Base-by-base conservation (phyloP, 345 rosid genomes). In the Bruguiera sexangula region DNA sequence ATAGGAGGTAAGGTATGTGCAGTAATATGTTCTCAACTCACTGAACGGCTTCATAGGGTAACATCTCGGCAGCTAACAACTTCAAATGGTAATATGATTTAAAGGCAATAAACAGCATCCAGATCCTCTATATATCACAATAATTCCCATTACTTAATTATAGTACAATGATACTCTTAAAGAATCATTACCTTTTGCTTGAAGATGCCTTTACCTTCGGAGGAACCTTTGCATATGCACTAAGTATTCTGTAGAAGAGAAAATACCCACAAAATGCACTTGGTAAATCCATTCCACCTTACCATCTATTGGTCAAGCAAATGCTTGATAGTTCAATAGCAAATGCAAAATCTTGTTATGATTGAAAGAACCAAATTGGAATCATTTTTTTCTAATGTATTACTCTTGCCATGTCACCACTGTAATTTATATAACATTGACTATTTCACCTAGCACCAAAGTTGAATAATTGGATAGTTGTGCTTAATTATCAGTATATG, bases 181-280 rank as follows among this genome's bases (percentile, higher is more conserved):
- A 18, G 50, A 69, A 11, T 19, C 19, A 57, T 43, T 64, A 72
- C 75, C 75, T 79, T 78, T 86, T 81, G 79, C 73, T 76, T 66
- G 88, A 68, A 36, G 84, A 52, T 57, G 76, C 78, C 53, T 80
- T 84, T 68, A 82, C 77, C 63, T 88, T 88, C 60, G 82, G 67
- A 34, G 90, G 93, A 65, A 82, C 76, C 76, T 88, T 88, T 56
- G 88, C 76, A 76, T 81, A 88, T 2, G 90, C 87, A 64, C 69
- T 79, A 52, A 86, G 83, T 65, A 88, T 83, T 82, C 88, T 88
- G 85, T 48, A 32, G 69, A 66, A 21, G 29, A 56, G 68, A 75
- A 10, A 73, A 59, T 43, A 43, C 8, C 1, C 69, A 31, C 9
- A 73, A 68, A 32, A 13, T 26, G 24, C 48, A 70, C 18, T 39